Percentiles rank a stretch among this genome's conserved stretches.
phyloP scores from a whole-genome alignment of 2,329 filamentous ascomycete species.

The Fusarium miscanthi region DNA sequence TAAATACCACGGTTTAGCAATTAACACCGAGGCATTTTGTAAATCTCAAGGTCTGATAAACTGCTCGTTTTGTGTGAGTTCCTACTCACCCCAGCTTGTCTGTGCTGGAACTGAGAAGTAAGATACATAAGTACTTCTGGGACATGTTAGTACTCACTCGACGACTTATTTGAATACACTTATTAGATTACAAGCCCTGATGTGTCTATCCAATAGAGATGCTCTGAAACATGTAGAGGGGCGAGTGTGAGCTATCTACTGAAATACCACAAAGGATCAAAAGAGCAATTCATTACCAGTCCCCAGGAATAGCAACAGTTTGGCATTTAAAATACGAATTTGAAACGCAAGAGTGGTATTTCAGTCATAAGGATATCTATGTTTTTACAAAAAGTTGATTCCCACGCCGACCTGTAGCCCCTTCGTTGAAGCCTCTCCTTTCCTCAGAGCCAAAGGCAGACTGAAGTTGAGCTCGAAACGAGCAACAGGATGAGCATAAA shows the following conservation, averaged over 20 bases:
- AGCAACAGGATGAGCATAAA: conserved; percentile 94
- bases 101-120: too few species aligned
- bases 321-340: conserved; percentile 6
- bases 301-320: neutral
- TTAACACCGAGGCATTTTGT: neutral
- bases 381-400: conserved; percentile 85
- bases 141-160: too few species aligned
- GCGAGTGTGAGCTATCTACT: neutral
- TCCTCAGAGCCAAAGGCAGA: conserved; percentile 82
- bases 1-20: neutral
- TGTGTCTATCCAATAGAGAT: neutral
- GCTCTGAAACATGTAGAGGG: neutral
- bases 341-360: conserved; percentile 25
- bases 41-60: neutral
- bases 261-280: neutral
- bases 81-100: too few species aligned
- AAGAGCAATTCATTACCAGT: neutral
- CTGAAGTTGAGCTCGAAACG: conserved; percentile 97
- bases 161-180: neutral
- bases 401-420: conserved; percentile 96
- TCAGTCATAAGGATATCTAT: conserved; percentile 35
- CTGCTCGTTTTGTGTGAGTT: neutral
- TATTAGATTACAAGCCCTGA: too few species aligned
- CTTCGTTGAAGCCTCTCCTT: conserved; percentile 88
- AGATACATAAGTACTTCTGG: neutral